Conservation (phyloP, 306 rosid genomes). For the Citrullus mucosospermus region DNA sequence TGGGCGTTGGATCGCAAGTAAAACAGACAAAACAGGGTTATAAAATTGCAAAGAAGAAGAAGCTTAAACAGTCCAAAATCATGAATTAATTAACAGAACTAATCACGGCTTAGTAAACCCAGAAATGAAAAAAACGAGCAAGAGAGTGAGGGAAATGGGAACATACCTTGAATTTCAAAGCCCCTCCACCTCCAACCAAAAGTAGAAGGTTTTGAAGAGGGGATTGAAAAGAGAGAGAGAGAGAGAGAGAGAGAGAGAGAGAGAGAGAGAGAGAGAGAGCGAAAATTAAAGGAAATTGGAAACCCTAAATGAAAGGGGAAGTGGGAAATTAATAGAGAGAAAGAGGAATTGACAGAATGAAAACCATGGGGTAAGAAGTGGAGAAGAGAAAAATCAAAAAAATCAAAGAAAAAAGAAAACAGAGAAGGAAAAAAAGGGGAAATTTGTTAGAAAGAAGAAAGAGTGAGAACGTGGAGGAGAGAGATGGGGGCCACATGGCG, state of each 20-base stretch:
- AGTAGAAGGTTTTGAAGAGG: conserved; percentile 17
- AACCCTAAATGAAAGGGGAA: conserved; percentile 34
- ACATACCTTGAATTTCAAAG: conserved; percentile 17
- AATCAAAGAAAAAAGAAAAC: neutral
- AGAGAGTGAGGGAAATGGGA: neutral
- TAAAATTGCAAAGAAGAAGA: neutral
- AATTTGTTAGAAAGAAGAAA: neutral
- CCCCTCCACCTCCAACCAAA: conserved; percentile 16
- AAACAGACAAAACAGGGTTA: neutral
- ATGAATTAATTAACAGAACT: neutral
- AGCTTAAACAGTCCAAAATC: neutral
- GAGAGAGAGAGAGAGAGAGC: neutral
- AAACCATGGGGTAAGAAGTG: neutral
- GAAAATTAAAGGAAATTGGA: conserved; percentile 16
- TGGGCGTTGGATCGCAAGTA: neutral
- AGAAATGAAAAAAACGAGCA: neutral
- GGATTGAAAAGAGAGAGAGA: neutral
- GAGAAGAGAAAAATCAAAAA: neutral
- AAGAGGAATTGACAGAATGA: neutral
- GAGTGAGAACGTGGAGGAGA: conserved; percentile 7
- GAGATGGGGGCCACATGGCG: conserved; percentile 4
- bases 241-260: neutral
- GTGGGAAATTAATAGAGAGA: conserved; percentile 9
- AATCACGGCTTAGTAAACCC: neutral
- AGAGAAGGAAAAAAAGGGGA: neutral